Conservation (phyloP, 2,329 filamentous ascomycete genomes). For the Clarireedia homoeocarpa region DNA sequence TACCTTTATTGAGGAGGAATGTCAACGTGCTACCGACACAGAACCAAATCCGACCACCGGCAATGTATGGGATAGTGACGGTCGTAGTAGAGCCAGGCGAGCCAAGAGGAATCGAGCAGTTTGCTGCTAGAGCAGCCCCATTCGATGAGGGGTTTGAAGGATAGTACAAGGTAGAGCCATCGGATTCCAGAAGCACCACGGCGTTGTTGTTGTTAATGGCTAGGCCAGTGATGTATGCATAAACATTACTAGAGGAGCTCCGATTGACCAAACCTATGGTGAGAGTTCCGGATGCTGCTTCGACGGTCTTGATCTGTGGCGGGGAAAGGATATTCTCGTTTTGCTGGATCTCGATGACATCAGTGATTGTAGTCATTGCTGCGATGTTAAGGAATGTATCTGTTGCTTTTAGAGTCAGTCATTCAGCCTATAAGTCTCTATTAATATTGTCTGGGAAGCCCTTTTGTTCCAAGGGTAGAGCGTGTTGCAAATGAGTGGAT, state of each 20-base stretch:
- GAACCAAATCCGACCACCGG: conserved; percentile 67
- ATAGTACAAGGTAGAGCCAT: conserved; percentile 58
- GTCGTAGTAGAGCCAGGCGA: conserved; percentile 49
- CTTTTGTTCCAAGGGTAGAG: background rate
- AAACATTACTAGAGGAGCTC: conserved; percentile 54
- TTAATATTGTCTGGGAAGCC: background rate
- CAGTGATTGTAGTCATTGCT: conserved; percentile 16
- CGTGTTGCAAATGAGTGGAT: background rate
- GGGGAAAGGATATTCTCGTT: conserved; percentile 11
- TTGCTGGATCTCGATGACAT: conserved; percentile 13
- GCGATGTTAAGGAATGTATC: background rate
- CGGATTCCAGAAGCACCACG: conserved; percentile 56
- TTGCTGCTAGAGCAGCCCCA: conserved; percentile 42
- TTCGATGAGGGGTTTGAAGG: conserved; percentile 48
- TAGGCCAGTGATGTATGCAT: conserved; percentile 63
- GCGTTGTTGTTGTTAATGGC: conserved; percentile 51
- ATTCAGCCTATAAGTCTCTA: background rate
- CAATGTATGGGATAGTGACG: conserved; percentile 61
- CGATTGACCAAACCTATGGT: conserved; percentile 57
- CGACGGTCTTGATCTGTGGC: conserved; percentile 7
- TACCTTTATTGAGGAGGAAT: conserved; percentile 60
- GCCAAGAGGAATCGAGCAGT: conserved; percentile 61
- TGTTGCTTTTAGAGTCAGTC: background rate
- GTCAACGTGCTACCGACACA: conserved; percentile 50
- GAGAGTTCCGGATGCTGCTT: conserved; percentile 32